Base-by-base conservation (phyloP, 2,329 filamentous ascomycete species). In the Ophiostoma sp. region DNA sequence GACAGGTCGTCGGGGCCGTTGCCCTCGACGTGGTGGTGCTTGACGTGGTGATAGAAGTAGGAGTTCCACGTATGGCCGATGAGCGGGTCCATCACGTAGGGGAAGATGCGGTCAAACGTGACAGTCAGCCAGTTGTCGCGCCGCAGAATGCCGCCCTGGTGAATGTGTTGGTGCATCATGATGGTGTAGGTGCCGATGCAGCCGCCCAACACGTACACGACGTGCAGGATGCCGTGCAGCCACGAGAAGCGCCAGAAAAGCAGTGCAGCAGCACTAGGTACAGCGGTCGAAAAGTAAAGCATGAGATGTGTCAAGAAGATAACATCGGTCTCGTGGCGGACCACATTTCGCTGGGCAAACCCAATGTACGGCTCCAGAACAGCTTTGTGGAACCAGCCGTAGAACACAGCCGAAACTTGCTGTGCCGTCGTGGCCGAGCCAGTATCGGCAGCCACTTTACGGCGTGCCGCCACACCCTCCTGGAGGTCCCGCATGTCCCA, bases 11-110 rank as follows among this genome's bases (percentile, higher is more conserved):
- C 83, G 0, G 90, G 89, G 0, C 91, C 91, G 73, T 94, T 94
- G 71, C 87, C 76, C 78, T 93, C 91, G 68, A 93, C 87, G 72
- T 94, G 91, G 75, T 94, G 91, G 75, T 93, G 90, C 80, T 94
- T 94, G 75, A 93, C 89, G 74, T 94, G 91, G 75, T 94, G 91
- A 75, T 92, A 93, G 76, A 85, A 94, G 78, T 94, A 94, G 1
- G 88, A 89, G 78, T 94, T 92, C 89, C 90, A 93, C 0, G 90
- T 93, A 74, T 94, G 91, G 11, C 91, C 91, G 85, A 92, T 89
- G 68, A 94, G 78, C 0, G 90, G 90, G 72, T 93, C 89, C 11
- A 86, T 80, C 55, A 93, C 76, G 75, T 92, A 94, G 0, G 91
- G 91, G 73, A 93, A 93, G 1, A 82, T 66, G 5, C 77, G 75